Evolutionary conservation across 805 yeast genomes (phyloP).

Genomic region (Ogataea polymorpha): DNA sequence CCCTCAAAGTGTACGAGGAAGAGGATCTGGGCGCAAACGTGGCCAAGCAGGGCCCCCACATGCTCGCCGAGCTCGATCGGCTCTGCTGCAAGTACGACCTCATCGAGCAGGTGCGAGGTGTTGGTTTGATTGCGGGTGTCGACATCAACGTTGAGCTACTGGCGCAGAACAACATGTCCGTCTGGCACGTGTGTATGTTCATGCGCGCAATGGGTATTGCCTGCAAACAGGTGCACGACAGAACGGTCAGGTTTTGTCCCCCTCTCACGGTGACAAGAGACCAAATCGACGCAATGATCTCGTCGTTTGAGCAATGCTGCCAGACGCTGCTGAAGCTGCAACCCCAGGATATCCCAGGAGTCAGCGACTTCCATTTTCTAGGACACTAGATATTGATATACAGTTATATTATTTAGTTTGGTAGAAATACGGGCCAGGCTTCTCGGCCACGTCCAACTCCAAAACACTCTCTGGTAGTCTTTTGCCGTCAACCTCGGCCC

Average conservation of each 20-base stretch:
- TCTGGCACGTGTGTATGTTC: slow-evolving; percentile 28
- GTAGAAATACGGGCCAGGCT: slow-evolving; percentile 60
- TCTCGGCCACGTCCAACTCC: slow-evolving; percentile 47
- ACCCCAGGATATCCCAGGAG: slow-evolving; percentile 20
- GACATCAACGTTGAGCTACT: slow-evolving; percentile 21
- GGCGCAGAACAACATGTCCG: slow-evolving; percentile 12
- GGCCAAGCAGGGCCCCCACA: slow-evolving; percentile 17
- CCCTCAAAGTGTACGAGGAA: slow-evolving; percentile 27
- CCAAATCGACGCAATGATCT: slow-evolving; percentile 17
- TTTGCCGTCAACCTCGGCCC: slow-evolving; percentile 53
- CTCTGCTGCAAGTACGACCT: slow-evolving; percentile 17
- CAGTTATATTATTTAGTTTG: slow-evolving; percentile 15
- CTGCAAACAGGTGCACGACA: slow-evolving; percentile 25
- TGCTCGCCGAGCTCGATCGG: slow-evolving; percentile 19
- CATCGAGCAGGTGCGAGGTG: slow-evolving; percentile 24
- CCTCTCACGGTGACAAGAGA: slow-evolving; percentile 21
- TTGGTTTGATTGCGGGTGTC: slow-evolving; percentile 25
- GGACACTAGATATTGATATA: slow-evolving; percentile 6
- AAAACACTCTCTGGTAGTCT: slow-evolving; percentile 49
- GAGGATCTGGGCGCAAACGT: slow-evolving; percentile 25
- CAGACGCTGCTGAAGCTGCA: slow-evolving; percentile 11
- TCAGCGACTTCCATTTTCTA: slow-evolving; percentile 15
- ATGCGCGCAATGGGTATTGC: slow-evolving; percentile 28
- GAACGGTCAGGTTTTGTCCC: slow-evolving; percentile 24
- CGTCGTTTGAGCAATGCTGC: slow-evolving; percentile 20